Evolutionary conservation across 257 asterid species (phyloP).

Genomic region (Perilla frutescens): DNA sequence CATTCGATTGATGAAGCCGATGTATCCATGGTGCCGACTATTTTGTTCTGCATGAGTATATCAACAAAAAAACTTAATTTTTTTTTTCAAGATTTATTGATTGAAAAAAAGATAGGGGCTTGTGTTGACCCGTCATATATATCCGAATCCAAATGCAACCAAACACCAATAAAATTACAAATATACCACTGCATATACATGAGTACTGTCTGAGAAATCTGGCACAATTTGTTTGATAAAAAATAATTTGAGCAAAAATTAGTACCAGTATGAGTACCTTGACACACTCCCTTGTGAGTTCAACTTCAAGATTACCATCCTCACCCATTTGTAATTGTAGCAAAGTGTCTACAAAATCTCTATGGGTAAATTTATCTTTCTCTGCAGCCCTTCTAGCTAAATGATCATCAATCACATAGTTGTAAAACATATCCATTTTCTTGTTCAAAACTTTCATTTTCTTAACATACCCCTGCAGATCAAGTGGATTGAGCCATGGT

Average conservation of each 20-base stretch:
- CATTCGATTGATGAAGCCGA: constrained; percentile 35
- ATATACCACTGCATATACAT: no score
- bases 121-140: no score
- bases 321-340: constrained; percentile 43
- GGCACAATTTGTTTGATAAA: no score
- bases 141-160: no score
- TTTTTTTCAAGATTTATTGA: no score
- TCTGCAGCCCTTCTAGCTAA: constrained; percentile 26
- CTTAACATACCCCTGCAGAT: constrained; percentile 47
- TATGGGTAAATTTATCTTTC: not conserved
- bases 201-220: no score
- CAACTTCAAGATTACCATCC: constrained; percentile 44
- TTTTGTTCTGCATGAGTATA: no score
- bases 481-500: constrained; percentile 51
- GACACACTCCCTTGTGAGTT: constrained; percentile 43
- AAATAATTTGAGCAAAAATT: no score
- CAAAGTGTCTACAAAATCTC: constrained; percentile 39
- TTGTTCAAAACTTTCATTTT: constrained; percentile 38
- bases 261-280: constrained; percentile 50
- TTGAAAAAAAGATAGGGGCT: no score
- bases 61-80: no score
- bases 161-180: no score
- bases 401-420: constrained; percentile 50
- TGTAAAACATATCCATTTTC: constrained; percentile 39
- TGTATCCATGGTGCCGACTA: constrained; percentile 34